Percentiles rank a stretch among this genome's conserved stretches.
Evolutionary conservation across 306 rosid species (phyloP).

Genomic region (Pyrus communis): DNA sequence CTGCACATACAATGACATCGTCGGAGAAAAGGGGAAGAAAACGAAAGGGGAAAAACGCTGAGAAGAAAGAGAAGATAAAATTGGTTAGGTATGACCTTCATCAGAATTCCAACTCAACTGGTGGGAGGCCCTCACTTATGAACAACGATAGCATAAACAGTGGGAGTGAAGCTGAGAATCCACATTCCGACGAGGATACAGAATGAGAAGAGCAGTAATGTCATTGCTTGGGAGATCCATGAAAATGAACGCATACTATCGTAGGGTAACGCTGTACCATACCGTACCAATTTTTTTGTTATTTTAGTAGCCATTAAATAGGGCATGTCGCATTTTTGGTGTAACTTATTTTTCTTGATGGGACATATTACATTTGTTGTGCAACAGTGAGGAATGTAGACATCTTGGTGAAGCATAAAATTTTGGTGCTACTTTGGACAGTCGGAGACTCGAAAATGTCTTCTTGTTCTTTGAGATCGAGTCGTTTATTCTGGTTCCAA

Average conservation of each 20-base stretch:
- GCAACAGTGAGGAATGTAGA: no score
- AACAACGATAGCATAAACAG: conserved; percentile 27
- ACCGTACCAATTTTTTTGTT: no score
- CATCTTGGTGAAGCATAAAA: no score
- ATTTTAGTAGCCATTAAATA: no score
- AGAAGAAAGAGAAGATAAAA: conserved; percentile 35
- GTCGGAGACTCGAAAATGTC: no score
- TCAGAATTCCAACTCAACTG: conserved; percentile 15
- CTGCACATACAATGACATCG: conserved; percentile 44
- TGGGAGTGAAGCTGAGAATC: conserved; percentile 62
- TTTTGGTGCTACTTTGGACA: no score
- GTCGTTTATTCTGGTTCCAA: no score
- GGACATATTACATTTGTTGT: no score
- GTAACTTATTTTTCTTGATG: no score
- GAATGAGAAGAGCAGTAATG: conserved; percentile 11
- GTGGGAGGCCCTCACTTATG: conserved; percentile 18
- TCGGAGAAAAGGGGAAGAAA: conserved; percentile 32
- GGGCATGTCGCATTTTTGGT: no score
- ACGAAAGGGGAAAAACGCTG: conserved; percentile 32
- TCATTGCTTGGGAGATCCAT: neutral
- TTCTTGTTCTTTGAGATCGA: no score
- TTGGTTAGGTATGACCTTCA: conserved; percentile 41
- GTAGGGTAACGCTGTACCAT: neutral
- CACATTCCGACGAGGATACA: conserved; percentile 41
- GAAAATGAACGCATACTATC: neutral